Evolutionary conservation across 2,329 filamentous ascomycete genomes (phyloP).

Genomic region (Colletotrichum sp.): DNA sequence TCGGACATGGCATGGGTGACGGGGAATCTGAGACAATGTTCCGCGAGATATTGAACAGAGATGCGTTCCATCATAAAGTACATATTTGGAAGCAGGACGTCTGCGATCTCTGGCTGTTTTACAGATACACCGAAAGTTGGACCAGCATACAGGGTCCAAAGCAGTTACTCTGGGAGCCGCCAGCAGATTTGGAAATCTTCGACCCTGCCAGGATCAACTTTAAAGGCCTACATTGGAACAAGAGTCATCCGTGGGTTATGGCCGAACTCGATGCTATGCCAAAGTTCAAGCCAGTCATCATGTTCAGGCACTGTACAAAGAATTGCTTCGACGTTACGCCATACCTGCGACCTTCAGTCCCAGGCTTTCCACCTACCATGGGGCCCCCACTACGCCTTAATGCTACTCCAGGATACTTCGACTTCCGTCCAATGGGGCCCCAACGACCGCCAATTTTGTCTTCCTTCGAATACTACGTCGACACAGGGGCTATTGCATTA

Average conservation of each 20-base stretch:
- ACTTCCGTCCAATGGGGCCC: neutral
- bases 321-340: neutral
- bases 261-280: neutral
- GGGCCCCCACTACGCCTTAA: neutral
- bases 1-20: fast-evolving
- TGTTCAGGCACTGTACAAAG: neutral
- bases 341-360: neutral
- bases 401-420: neutral
- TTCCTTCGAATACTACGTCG: neutral
- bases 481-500: fast-evolving
- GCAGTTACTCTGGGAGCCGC: neutral
- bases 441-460: fast-evolving
- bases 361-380: neutral
- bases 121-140: neutral
- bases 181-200: neutral
- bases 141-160: fast-evolving
- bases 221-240: neutral
- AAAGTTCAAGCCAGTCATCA: neutral
- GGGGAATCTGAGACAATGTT: fast-evolving
- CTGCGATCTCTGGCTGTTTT: neutral
- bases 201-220: neutral
- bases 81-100: fast-evolving
- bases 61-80: fast-evolving
- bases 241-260: neutral
- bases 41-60: neutral